phyloP scores from a whole-genome alignment of 202 grass and related monocot species.

The Digitaria exilis region DNA sequence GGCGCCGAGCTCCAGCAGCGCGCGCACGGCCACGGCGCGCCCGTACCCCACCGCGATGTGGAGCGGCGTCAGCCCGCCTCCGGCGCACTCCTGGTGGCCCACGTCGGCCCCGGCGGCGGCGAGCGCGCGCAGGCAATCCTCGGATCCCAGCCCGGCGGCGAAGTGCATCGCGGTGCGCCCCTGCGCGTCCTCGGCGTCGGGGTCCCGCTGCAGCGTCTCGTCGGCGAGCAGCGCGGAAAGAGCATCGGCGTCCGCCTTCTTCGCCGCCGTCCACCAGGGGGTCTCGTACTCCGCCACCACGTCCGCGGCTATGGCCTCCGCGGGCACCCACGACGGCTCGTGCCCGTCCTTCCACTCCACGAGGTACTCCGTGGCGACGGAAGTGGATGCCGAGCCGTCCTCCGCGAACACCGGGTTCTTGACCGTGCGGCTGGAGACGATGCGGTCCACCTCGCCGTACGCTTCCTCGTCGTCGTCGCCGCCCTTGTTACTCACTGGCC shows the following conservation, averaged over 20 bases:
- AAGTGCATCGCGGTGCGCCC: conserved; percentile 64
- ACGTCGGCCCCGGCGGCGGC: conserved; percentile 67
- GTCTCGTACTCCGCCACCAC: conserved; percentile 83
- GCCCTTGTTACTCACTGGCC: conserved; percentile 17
- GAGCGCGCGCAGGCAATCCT: conserved; percentile 71
- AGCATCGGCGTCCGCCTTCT: conserved; percentile 56
- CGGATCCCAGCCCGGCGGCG: conserved; percentile 64
- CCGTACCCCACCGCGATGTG: conserved; percentile 80
- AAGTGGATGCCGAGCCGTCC: conserved; percentile 19
- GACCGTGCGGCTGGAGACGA: conserved; percentile 68
- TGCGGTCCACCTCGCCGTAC: conserved; percentile 81
- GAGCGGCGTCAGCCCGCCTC: conserved; percentile 75
- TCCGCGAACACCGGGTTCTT: conserved; percentile 55
- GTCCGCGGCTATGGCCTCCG: conserved; percentile 73
- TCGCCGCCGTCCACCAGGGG: conserved; percentile 81
- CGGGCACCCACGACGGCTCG: conserved; percentile 63
- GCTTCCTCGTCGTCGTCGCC: conserved; percentile 55
- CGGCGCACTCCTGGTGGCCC: conserved; percentile 52
- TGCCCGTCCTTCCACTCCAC: conserved; percentile 89
- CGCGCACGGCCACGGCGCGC: conserved; percentile 55
- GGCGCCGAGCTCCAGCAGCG: conserved; percentile 70
- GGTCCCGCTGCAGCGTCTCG: conserved; percentile 53
- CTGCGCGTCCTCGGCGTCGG: conserved; percentile 69
- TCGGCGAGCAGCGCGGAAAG: conserved; percentile 47
- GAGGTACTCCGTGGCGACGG: conserved; percentile 61